Evolutionary conservation across 106 monocot species (phyloP).

Genomic region (Triglochin maritima): DNA sequence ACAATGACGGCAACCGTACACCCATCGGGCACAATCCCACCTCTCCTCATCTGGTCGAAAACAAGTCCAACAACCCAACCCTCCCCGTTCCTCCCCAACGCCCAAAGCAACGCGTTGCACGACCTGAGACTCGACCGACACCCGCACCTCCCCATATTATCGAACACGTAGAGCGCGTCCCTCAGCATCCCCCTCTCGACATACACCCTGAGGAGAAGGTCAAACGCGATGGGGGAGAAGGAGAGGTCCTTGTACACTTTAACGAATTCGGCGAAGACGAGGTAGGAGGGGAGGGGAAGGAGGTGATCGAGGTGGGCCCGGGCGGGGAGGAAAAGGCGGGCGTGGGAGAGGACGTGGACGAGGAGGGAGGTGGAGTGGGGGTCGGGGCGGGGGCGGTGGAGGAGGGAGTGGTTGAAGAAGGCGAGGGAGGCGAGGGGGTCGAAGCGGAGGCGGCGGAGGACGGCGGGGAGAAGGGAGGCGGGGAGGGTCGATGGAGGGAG

Average conservation of each 20-base stretch:
- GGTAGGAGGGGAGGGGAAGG: neutral
- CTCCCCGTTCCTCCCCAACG: constrained; percentile 41
- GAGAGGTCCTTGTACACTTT: constrained; percentile 54
- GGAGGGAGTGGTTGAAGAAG: constrained; percentile 52
- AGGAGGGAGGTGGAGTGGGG: constrained; percentile 39
- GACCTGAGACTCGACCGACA: constrained; percentile 67
- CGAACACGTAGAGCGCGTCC: constrained; percentile 70
- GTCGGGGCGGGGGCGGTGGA: constrained; percentile 42
- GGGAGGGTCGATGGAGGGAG: constrained; percentile 44
- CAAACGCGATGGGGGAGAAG: constrained; percentile 64
- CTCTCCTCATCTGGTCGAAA: constrained; percentile 48
- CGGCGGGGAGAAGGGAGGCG: constrained; percentile 49
- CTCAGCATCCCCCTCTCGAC: constrained; percentile 28
- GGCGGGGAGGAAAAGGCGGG: constrained; percentile 43
- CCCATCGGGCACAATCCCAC: constrained; percentile 55
- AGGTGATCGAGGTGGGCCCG: constrained; percentile 32
- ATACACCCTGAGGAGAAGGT: constrained; percentile 67
- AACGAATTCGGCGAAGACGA: constrained; percentile 47
- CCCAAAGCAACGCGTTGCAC: constrained; percentile 51
- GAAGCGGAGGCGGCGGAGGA: constrained; percentile 54
- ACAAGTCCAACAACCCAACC: constrained; percentile 23
- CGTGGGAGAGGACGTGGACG: constrained; percentile 57
- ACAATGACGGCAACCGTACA: constrained; percentile 65
- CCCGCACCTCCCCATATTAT: constrained; percentile 67
- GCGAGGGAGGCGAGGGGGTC: constrained; percentile 48